These are phyloP conservation scores for Triticum timopheevii DNA, from an alignment of 176 grass and related monocot genomes.

Conservation along the genomic window DNA sequence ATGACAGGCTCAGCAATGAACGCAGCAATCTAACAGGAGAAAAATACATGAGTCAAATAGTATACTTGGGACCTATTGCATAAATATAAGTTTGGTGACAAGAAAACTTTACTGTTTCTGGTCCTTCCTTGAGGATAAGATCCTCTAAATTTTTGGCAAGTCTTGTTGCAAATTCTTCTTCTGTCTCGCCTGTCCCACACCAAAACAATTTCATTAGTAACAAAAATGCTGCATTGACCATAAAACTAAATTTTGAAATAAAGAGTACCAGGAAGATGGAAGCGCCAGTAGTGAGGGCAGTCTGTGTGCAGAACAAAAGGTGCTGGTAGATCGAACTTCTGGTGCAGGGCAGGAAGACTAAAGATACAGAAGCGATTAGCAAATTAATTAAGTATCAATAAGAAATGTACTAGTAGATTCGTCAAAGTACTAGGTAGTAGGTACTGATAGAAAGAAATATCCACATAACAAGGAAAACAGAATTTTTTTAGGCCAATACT, in stretches of 20 bases:
- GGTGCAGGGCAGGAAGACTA: slow-evolving; percentile 91
- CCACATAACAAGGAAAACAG: slow-evolving; percentile 7
- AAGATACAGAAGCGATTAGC: slow-evolving; percentile 35
- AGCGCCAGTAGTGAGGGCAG: slow-evolving; percentile 94
- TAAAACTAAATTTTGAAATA: slow-evolving; percentile 11
- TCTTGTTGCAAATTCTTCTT: slow-evolving; percentile 89
- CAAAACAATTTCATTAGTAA: slow-evolving; percentile 22
- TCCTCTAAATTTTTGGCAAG: slow-evolving; percentile 93
- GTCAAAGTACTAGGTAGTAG: neutral
- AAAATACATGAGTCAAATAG: slow-evolving; percentile 5
- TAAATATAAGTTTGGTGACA: slow-evolving; percentile 24
- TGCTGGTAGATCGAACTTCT: slow-evolving; percentile 97
- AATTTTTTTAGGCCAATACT: slow-evolving; percentile 20
- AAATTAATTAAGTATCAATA: neutral
- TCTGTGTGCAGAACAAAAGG: slow-evolving; percentile 96
- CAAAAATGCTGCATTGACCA: neutral
- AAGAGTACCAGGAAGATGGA: slow-evolving; percentile 83
- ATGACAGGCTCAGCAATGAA: slow-evolving; percentile 97
- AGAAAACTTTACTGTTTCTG: slow-evolving; percentile 71
- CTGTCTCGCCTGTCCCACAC: slow-evolving; percentile 65
- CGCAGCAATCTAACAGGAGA: slow-evolving; percentile 67
- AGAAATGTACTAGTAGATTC: neutral
- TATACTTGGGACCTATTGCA: slow-evolving; percentile 3
- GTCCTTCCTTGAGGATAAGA: slow-evolving; percentile 98
- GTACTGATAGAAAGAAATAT: slow-evolving; percentile 13